Evolutionary conservation across 768 basidiomycete species (phyloP), one percentile per base, ranked within the genome.

Genomic region (Tulasnella sp.): DNA sequence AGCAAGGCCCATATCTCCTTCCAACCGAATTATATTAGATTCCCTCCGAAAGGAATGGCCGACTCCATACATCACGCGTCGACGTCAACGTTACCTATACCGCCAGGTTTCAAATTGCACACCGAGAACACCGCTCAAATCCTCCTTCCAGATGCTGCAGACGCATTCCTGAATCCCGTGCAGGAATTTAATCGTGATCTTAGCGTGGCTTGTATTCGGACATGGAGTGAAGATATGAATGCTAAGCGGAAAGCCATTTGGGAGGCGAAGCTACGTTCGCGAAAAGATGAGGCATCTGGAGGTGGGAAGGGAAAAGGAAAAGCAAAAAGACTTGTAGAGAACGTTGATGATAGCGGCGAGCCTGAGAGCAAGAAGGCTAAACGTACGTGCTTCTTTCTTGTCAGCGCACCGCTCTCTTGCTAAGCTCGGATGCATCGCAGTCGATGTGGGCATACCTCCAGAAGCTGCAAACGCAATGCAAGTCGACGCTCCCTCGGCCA

Each of bases 101-200:
- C 92, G 1, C 87, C 89, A 73, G 92, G 91, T 26, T 91, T 87
- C 80, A 86, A 85, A 12, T 82, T 94, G 73, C 90, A 94, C 80
- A 88, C 88, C 9, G 92, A 94, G 81, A 93, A 92, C 79, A 88
- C 86, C 2, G 86, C 91, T 0, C 87, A 86, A 77, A 91, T 98
- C 77, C 84, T 97, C 71, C 83, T 95, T 29, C 87, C 89, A 5
- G 83, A 86, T 8, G 80, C 81, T 69, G 91, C 93, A 75, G 90
- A 91, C 72, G 93, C 95, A 2, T 99, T 99, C 80, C 81, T 98
- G 74, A 99, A 99, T 78, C 96, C 97, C 6, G 90, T 98, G 14
- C 97, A 99, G 78, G 94, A 99, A 80, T 99, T 97, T 84, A 99
- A 99, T 81, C 86, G 97, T 42, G 97, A 99, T 81, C 80, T 93